Conservation (phyloP, 2,329 filamentous ascomycete species). For the Epichloe baconii region DNA sequence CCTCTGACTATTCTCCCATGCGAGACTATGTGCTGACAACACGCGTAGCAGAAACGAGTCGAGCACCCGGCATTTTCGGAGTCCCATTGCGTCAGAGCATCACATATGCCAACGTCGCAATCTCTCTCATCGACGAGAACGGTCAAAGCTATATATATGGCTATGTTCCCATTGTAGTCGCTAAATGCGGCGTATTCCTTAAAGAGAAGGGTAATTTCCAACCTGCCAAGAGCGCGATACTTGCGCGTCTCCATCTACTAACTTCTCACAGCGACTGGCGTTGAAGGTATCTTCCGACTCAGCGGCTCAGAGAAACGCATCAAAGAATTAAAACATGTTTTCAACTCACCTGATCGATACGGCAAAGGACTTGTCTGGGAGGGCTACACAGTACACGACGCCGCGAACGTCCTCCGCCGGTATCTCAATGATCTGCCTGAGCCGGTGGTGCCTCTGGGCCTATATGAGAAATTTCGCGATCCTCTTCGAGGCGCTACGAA, state of each 20-base stretch:
- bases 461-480: slow-evolving; percentile 83
- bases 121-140: slow-evolving; percentile 84
- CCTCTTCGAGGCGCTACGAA: slow-evolving; percentile 61
- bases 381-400: slow-evolving; percentile 96
- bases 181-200: slow-evolving; percentile 92
- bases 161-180: slow-evolving; percentile 95
- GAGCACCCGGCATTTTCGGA: slow-evolving; percentile 74
- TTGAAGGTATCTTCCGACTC: slow-evolving; percentile 93
- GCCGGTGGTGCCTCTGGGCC: slow-evolving; percentile 85
- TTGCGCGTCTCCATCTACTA: slow-evolving; percentile 9
- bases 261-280: slow-evolving; percentile 58
- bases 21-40: neutral
- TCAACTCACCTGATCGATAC: slow-evolving; percentile 89
- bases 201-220: slow-evolving; percentile 75
- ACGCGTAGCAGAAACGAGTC: slow-evolving; percentile 24
- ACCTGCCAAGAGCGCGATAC: neutral
- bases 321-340: slow-evolving; percentile 84
- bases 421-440: slow-evolving; percentile 96
- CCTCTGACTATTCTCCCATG: neutral
- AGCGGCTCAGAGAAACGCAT: slow-evolving; percentile 96
- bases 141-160: slow-evolving; percentile 96
- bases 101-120: slow-evolving; percentile 94
- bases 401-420: slow-evolving; percentile 85
- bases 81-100: slow-evolving; percentile 90
- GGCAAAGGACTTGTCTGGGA: slow-evolving; percentile 96